These are phyloP conservation scores for Boletus sp. DNA, from an alignment of 1,284 basidiomycete genomes.

Conservation along the genomic window DNA sequence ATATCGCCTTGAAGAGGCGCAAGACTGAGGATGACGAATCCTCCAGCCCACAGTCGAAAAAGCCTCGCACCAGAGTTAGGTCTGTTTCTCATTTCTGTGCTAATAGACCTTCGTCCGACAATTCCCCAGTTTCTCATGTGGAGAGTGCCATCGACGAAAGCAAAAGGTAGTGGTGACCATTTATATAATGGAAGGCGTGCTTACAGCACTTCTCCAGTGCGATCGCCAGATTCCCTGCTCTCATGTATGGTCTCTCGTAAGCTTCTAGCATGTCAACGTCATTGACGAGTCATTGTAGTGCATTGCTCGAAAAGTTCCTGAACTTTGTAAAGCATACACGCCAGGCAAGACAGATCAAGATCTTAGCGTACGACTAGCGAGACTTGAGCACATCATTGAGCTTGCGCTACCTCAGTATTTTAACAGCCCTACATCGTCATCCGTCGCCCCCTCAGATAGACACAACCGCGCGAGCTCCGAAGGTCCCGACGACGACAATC, in stretches of 20 bases:
- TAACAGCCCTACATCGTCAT: conserved; percentile 39
- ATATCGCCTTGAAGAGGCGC: conserved; percentile 54
- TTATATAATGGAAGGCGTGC: conserved; percentile 15
- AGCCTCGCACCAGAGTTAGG: conserved; percentile 78
- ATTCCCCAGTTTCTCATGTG: conserved; percentile 73
- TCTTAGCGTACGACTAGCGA: conserved; percentile 66
- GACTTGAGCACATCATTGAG: conserved; percentile 80
- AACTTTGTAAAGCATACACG: conserved; percentile 83
- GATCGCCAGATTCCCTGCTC: conserved; percentile 81
- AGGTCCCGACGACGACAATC: conserved; percentile 58
- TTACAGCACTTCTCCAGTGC: conserved; percentile 52
- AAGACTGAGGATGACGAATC: conserved; percentile 65
- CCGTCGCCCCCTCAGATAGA: conserved; percentile 39
- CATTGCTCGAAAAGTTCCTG: conserved; percentile 79
- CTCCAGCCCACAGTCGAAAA: conserved; percentile 56
- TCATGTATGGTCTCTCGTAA: conserved; percentile 52
- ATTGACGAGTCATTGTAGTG: conserved; percentile 50
- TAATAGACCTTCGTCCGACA: conserved; percentile 10
- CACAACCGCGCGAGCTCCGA: conserved; percentile 52
- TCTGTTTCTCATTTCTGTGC: conserved; percentile 19
- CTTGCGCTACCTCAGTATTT: conserved; percentile 75
- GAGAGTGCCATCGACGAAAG: conserved; percentile 82
- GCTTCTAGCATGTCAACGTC: conserved; percentile 15
- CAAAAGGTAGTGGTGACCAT: conserved; percentile 60
- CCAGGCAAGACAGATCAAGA: conserved; percentile 85